Evolutionary conservation across 2,329 filamentous ascomycete species (phyloP).

Genomic region (Phyllosticta citrichinensis): DNA sequence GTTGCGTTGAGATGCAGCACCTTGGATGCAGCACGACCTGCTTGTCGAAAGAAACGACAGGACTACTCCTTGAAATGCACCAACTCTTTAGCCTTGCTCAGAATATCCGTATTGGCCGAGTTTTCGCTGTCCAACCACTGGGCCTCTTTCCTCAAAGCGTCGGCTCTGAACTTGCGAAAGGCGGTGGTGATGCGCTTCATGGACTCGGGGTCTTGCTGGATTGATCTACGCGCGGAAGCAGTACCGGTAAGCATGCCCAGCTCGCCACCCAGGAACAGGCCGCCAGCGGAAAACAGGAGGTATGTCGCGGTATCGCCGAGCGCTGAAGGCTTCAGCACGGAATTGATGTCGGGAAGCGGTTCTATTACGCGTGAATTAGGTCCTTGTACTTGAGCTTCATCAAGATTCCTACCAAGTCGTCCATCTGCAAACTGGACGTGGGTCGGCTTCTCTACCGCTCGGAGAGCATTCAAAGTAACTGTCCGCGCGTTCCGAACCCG

Average conservation of each 20-base stretch:
- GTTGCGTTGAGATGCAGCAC: too few relatives aligned
- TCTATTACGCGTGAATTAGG: slow-evolving; percentile 31
- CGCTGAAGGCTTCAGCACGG: slow-evolving; percentile 45
- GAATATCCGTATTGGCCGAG: background rate
- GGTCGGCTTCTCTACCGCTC: slow-evolving; percentile 50
- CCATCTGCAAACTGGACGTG: slow-evolving; percentile 54
- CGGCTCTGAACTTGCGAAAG: slow-evolving; percentile 52
- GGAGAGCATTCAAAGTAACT: slow-evolving; percentile 53
- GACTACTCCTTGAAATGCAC: background rate
- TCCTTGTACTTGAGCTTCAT: background rate
- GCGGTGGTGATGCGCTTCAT: slow-evolving; percentile 51
- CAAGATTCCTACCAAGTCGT: slow-evolving; percentile 37
- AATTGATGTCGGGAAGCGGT: slow-evolving; percentile 51
- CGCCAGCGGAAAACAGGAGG: slow-evolving; percentile 51
- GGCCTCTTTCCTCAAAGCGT: slow-evolving; percentile 52
- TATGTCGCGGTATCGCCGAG: slow-evolving; percentile 54
- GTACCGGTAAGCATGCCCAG: slow-evolving; percentile 49
- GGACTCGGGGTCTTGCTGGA: slow-evolving; percentile 45
- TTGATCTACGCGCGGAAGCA: slow-evolving; percentile 42
- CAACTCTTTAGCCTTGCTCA: background rate
- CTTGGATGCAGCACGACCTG: background rate
- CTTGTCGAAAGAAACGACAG: background rate
- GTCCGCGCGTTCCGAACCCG: slow-evolving; percentile 46
- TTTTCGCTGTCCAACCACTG: slow-evolving; percentile 40
- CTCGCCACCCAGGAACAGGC: slow-evolving; percentile 56